These are phyloP conservation scores for Sesbania bispinosa DNA, from an alignment of 306 rosid genomes.

Conservation along the genomic window DNA sequence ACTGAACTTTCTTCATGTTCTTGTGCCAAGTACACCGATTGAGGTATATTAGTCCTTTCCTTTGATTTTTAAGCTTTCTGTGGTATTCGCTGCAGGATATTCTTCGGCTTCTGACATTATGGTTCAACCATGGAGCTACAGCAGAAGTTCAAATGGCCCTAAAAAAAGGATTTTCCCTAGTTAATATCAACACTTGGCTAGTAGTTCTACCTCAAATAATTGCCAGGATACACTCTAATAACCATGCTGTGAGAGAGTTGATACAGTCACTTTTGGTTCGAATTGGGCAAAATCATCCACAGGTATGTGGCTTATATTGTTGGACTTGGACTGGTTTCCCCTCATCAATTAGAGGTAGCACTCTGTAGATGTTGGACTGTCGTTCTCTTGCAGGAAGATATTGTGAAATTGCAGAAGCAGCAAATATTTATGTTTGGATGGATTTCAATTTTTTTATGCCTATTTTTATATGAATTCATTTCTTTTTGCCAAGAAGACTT, in stretches of 20 bases:
- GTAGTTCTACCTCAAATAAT: slow-evolving; percentile 97
- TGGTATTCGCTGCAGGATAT: slow-evolving; percentile 69
- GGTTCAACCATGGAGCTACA: slow-evolving; percentile 95
- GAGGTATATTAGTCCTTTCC: slow-evolving; percentile 6
- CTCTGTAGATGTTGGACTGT: too few relatives aligned
- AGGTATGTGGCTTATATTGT: slow-evolving; percentile 53
- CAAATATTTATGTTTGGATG: too few relatives aligned
- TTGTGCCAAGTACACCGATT: not conserved
- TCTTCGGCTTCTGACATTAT: slow-evolving; percentile 91
- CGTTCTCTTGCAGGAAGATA: too few relatives aligned
- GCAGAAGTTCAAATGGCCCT: slow-evolving; percentile 89
- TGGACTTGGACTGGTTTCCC: not conserved
- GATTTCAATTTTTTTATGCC: not conserved
- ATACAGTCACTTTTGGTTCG: slow-evolving; percentile 96
- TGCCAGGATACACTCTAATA: slow-evolving; percentile 96
- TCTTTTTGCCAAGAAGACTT: too few relatives aligned
- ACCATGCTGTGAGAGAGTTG: slow-evolving; percentile 84
- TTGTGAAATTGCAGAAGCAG: too few relatives aligned
- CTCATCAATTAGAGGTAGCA: too few relatives aligned
- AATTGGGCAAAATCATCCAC: slow-evolving; percentile 97
- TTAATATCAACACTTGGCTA: slow-evolving; percentile 96
- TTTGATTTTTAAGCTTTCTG: slow-evolving; percentile 5
- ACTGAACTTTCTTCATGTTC: not conserved
- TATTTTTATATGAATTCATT: too few relatives aligned
- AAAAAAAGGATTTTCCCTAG: slow-evolving; percentile 77